Conservation (phyloP, 2,329 filamentous ascomycete species). For the Phialocephala sp. region DNA sequence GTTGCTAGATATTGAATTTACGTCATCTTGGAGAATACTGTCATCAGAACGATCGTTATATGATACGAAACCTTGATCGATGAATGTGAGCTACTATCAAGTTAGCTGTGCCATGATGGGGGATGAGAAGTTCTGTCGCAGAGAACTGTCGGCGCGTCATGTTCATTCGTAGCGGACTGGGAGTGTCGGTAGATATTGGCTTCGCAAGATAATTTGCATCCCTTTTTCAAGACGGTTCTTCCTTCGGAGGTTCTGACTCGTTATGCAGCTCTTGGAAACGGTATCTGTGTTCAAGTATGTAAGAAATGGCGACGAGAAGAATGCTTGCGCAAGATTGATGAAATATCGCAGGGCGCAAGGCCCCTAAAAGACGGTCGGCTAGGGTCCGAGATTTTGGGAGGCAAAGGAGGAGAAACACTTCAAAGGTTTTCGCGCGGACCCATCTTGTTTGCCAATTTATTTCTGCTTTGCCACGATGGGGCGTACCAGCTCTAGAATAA, state of each 20-base stretch:
- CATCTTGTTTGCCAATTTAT: not conserved
- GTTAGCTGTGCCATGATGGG: not conserved
- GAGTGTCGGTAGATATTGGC: not conserved
- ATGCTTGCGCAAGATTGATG: not conserved
- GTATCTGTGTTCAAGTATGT: not conserved
- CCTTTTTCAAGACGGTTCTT: not conserved
- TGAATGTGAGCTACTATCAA: not conserved
- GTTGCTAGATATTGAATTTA: too few species aligned
- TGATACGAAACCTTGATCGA: not conserved
- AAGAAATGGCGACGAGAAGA: not conserved
- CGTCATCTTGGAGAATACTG: too few species aligned
- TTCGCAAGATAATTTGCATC: not conserved
- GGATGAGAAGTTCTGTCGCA: not conserved
- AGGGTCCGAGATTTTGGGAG: not conserved
- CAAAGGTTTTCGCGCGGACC: not conserved
- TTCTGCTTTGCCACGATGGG: not conserved
- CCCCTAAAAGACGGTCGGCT: not conserved
- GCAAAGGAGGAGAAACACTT: not conserved
- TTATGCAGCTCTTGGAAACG: not conserved
- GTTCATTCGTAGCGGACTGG: not conserved
- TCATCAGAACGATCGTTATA: too few species aligned
- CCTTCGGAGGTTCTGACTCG: not conserved
- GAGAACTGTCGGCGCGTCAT: not conserved
- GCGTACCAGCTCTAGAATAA: not conserved
- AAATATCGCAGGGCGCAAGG: not conserved